Percentiles rank a stretch among this genome's conserved stretches.
Evolutionary conservation across 148 eudicot genomes (phyloP).

Genomic region (Spergularia marina): DNA sequence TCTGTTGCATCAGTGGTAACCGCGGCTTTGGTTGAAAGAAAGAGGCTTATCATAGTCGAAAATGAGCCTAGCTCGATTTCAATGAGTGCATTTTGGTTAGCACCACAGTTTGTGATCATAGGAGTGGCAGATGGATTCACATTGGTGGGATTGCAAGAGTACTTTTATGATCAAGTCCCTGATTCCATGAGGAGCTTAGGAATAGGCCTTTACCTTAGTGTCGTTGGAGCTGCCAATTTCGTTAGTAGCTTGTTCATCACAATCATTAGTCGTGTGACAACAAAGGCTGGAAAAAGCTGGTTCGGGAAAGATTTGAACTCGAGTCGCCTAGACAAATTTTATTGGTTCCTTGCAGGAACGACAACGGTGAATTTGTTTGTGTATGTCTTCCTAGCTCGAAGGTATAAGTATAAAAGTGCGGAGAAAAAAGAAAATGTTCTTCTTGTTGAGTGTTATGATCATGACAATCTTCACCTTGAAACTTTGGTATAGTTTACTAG

Average conservation of each 20-base stretch:
- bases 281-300: constrained; percentile 56
- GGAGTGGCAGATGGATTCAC: constrained; percentile 66
- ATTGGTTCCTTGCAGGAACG: constrained; percentile 35
- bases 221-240: constrained; percentile 56
- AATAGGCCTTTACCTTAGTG: constrained; percentile 65
- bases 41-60: constrained; percentile 39
- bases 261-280: constrained; percentile 40
- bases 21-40: constrained; percentile 61
- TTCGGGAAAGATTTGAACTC: constrained; percentile 47
- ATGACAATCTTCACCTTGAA: constrained; percentile 16
- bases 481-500: constrained; percentile 28
- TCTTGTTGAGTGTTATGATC: constrained; percentile 42
- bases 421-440: constrained; percentile 29
- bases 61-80: constrained; percentile 37
- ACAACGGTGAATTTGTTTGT: constrained; percentile 25
- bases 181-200: constrained; percentile 78
- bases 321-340: constrained; percentile 39
- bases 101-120: constrained; percentile 54
- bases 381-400: constrained; percentile 40
- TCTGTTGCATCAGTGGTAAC: constrained; percentile 43
- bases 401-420: constrained; percentile 61
- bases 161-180: constrained; percentile 75
- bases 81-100: constrained; percentile 68
- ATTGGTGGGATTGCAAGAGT: constrained; percentile 69
- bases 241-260: constrained; percentile 60